Evolutionary conservation across 768 basidiomycete species (phyloP).

Genomic region (Leccinum uliginosum): DNA sequence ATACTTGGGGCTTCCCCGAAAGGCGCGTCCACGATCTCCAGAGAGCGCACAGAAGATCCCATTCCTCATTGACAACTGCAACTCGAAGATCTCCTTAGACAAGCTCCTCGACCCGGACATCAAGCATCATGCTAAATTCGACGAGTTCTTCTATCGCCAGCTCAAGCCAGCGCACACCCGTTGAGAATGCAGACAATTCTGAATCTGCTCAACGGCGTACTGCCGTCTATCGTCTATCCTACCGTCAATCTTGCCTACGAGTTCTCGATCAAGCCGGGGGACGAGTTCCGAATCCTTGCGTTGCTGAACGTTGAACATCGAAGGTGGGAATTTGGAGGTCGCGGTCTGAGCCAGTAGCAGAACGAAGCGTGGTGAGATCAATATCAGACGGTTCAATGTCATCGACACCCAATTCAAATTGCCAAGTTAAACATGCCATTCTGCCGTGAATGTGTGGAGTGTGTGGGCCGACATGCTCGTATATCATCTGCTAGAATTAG

Average conservation of each 20-base stretch:
- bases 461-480: too few species aligned
- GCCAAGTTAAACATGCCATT: too few species aligned
- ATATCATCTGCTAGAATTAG: neutral
- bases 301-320: too few species aligned
- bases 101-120: conserved; percentile 68
- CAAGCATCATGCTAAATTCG: conserved; percentile 60
- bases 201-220: conserved; percentile 66
- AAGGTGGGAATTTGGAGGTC: too few species aligned
- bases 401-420: too few species aligned
- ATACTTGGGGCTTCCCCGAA: conserved; percentile 50
- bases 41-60: conserved; percentile 49
- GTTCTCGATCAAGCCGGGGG: too few species aligned
- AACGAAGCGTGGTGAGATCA: too few species aligned
- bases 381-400: too few species aligned
- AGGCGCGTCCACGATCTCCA: conserved; percentile 52
- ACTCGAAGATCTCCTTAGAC: conserved; percentile 38
- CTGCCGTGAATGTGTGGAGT: too few species aligned
- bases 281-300: too few species aligned
- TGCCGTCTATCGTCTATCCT: conserved; percentile 61
- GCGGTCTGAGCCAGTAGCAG: too few species aligned
- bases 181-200: conserved; percentile 48
- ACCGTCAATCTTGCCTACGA: conserved; percentile 53
- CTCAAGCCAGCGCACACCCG: conserved; percentile 56
- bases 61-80: conserved; percentile 52
- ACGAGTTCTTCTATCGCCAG: conserved; percentile 68